Evolutionary conservation across 2,329 filamentous ascomycete genomes (phyloP).

Genomic region (Calonectria pauciramosa): DNA sequence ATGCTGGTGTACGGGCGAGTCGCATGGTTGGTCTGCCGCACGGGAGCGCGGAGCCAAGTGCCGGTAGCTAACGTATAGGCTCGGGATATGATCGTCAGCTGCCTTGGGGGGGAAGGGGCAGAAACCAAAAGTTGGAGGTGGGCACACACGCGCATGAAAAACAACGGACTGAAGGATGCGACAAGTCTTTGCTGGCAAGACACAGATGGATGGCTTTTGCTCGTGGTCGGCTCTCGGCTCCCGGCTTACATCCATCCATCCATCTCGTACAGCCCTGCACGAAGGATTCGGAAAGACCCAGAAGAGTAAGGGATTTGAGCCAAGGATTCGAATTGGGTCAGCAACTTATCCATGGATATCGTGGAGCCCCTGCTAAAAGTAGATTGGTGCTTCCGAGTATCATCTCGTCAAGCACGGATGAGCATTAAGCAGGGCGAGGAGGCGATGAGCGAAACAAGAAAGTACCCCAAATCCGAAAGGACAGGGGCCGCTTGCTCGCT

Average conservation of each 20-base stretch:
- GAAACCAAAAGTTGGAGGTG: neutral
- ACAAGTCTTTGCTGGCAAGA: neutral
- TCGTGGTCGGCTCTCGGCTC: neutral
- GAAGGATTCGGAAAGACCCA: conserved; percentile 1
- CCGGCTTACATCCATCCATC: neutral
- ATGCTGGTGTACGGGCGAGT: neutral
- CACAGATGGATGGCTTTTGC: neutral
- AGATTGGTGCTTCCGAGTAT: neutral
- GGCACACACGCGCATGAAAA: neutral
- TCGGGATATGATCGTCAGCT: neutral
- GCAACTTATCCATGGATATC: neutral
- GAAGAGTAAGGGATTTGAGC: neutral
- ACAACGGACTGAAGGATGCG: neutral
- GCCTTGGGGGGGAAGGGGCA: neutral
- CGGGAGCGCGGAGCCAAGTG: conserved; percentile 3
- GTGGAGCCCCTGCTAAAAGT: neutral
- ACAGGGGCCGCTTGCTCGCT: neutral
- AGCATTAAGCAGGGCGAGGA: neutral
- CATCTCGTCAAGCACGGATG: neutral
- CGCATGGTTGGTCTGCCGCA: neutral
- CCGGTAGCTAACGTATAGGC: neutral
- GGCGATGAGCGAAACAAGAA: neutral
- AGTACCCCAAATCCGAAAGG: neutral
- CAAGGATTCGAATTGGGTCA: neutral
- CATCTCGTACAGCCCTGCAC: neutral